A percentile compares a stretch with the other conserved stretches of the same genome.
These are phyloP conservation scores for Chaetomium globosum DNA, from an alignment of 2,329 filamentous ascomycete species.

Conservation along the genomic window DNA sequence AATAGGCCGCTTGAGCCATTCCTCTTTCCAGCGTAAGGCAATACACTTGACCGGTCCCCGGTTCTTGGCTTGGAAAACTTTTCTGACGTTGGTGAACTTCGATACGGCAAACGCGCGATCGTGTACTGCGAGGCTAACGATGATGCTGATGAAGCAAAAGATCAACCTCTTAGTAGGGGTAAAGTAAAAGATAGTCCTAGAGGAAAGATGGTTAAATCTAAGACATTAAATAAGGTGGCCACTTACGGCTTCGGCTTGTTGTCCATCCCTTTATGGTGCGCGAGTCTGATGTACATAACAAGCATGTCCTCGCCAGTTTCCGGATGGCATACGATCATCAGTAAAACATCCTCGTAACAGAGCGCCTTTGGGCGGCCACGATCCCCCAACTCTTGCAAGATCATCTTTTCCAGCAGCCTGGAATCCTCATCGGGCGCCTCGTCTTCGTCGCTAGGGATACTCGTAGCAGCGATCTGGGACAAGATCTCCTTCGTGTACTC, in stretches of 20 bases:
- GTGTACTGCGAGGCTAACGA: constrained; percentile 37
- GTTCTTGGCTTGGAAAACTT: constrained; percentile 32
- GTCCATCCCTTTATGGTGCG: constrained; percentile 7
- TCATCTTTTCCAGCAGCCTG: constrained; percentile 4
- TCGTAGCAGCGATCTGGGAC: neutral
- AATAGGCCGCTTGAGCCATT: constrained; percentile 38
- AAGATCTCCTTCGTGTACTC: constrained; percentile 9
- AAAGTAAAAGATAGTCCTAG: constrained; percentile 40
- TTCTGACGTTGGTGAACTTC: constrained; percentile 33
- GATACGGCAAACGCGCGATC: constrained; percentile 36
- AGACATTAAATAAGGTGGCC: no score
- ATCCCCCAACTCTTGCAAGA: constrained; percentile 11
- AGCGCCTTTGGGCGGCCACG: constrained; percentile 13
- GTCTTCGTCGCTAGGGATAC: neutral
- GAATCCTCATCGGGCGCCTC: constrained; percentile 8
- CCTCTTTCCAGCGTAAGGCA: constrained; percentile 37
- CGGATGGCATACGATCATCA: constrained; percentile 10
- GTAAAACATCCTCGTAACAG: constrained; percentile 11
- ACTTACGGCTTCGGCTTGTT: constrained; percentile 12
- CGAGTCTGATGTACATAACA: constrained; percentile 1
- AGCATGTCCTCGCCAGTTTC: constrained; percentile 10
- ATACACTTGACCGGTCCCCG: constrained; percentile 27
- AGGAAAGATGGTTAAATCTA: neutral
- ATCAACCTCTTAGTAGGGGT: constrained; percentile 37
- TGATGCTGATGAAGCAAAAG: constrained; percentile 30